phyloP scores from a whole-genome alignment of 306 rosid species.

The Gillenia trifoliata region DNA sequence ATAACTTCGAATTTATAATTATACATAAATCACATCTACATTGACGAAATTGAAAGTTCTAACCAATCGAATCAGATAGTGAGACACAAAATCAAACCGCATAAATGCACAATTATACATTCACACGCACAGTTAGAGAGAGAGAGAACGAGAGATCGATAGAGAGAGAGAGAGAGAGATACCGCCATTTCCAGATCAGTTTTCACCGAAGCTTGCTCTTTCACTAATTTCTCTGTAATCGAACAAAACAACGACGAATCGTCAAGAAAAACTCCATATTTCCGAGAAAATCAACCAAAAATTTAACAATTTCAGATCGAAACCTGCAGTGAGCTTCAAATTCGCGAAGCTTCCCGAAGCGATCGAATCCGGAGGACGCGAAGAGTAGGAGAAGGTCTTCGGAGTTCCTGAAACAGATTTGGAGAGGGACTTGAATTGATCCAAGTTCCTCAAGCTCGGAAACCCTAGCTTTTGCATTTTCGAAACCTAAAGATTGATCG shows the following conservation, averaged over 20 bases:
- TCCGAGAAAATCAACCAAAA: constrained; percentile 10
- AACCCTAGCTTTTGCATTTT: constrained; percentile 55
- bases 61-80: background rate
- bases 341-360: constrained; percentile 68
- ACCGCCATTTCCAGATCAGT: constrained; percentile 91
- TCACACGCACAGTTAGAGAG: background rate
- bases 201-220: constrained; percentile 84
- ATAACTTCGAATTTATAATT: background rate
- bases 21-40: constrained; percentile 3
- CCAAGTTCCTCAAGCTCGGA: constrained; percentile 65
- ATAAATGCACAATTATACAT: background rate
- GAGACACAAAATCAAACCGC: background rate
- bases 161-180: constrained; percentile 20
- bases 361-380: constrained; percentile 45
- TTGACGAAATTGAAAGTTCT: background rate
- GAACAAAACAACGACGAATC: constrained; percentile 19
- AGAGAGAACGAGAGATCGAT: background rate
- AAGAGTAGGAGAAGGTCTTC: constrained; percentile 49
- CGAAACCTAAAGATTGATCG: constrained; percentile 8
- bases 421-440: constrained; percentile 71
- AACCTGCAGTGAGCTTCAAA: constrained; percentile 92
- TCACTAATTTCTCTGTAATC: constrained; percentile 69
- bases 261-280: constrained; percentile 19
- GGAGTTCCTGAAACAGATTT: constrained; percentile 44
- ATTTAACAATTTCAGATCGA: constrained; percentile 9